These are phyloP conservation scores for Boletus vermiculosoides DNA, from an alignment of 768 basidiomycete genomes.

Conservation along the genomic window DNA sequence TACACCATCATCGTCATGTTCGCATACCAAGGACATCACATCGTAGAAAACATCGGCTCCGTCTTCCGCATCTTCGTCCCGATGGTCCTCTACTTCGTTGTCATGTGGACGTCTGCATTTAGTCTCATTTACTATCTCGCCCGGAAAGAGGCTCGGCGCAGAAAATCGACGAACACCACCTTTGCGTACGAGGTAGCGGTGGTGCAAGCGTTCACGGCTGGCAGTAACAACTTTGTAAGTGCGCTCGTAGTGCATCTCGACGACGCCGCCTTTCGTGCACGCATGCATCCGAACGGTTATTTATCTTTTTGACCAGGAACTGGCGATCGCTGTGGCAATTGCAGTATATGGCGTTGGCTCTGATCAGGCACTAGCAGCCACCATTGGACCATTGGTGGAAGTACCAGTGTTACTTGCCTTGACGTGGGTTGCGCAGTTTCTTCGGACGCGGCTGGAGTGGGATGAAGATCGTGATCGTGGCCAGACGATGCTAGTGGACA, in stretches of 20 bases:
- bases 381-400: slow-evolving; percentile 74
- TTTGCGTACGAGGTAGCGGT: slow-evolving; percentile 70
- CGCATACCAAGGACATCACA: slow-evolving; percentile 66
- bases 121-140: slow-evolving; percentile 50
- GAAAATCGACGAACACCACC: slow-evolving; percentile 1
- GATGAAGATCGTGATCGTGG: neutral
- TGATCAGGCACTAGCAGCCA: slow-evolving; percentile 78
- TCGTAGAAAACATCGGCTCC: slow-evolving; percentile 68
- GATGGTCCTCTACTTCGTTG: slow-evolving; percentile 70
- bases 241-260: neutral
- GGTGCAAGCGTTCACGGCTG: slow-evolving; percentile 77
- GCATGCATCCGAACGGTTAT: neutral
- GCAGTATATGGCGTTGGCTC: slow-evolving; percentile 76
- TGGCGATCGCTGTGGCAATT: slow-evolving; percentile 81
- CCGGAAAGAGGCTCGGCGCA: slow-evolving; percentile 28
- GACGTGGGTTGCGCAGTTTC: slow-evolving; percentile 60
- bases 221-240: slow-evolving; percentile 74
- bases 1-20: slow-evolving; percentile 81
- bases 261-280: neutral
- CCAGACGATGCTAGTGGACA: neutral
- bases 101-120: slow-evolving; percentile 75
- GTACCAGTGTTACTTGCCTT: slow-evolving; percentile 74
- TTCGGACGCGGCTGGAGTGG: slow-evolving; percentile 45
- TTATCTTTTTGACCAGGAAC: slow-evolving; percentile 45
- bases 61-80: slow-evolving; percentile 84